A percentile compares a stretch with the other conserved stretches of the same genome.
Conservation (phyloP, 441 rosid species). For the Geranium incanum region DNA sequence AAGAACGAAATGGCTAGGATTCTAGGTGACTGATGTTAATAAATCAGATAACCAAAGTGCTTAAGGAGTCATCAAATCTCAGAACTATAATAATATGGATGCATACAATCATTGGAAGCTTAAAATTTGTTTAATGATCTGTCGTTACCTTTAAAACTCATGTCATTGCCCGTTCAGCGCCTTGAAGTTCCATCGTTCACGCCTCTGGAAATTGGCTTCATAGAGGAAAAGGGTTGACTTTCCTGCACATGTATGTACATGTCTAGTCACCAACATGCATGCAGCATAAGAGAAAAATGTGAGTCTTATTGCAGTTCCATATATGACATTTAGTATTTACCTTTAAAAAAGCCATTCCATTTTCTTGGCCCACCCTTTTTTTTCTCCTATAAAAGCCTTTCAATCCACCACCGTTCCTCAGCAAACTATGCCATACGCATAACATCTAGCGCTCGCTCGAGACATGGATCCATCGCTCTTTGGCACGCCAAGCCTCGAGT, state of each 20-base stretch:
- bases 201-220: conserved; percentile 11
- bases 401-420: conserved; percentile 25
- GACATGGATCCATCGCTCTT: too few relatives aligned
- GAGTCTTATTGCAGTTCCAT: too few relatives aligned
- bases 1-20: background rate
- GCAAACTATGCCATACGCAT: conserved; percentile 31
- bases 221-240: too few relatives aligned
- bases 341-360: too few relatives aligned
- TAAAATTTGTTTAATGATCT: conserved; percentile 15
- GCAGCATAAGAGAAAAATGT: conserved; percentile 5
- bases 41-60: conserved; percentile 27
- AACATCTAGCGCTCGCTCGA: conserved; percentile 10
- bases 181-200: conserved; percentile 15
- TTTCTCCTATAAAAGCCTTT: conserved; percentile 44
- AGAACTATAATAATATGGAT: conserved; percentile 12
- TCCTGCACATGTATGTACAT: conserved; percentile 1
- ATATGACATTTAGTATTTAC: too few relatives aligned
- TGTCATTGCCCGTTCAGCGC: conserved; percentile 20
- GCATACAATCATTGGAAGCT: conserved; percentile 8
- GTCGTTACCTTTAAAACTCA: conserved; percentile 33
- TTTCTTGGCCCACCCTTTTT: conserved; percentile 3
- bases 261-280: conserved; percentile 8
- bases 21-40: conserved; percentile 29
- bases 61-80: conserved; percentile 31
- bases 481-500: conserved; percentile 32